Evolutionary conservation across 1,284 basidiomycete genomes (phyloP).

Genomic region (Uromyces viciae-fabae): DNA sequence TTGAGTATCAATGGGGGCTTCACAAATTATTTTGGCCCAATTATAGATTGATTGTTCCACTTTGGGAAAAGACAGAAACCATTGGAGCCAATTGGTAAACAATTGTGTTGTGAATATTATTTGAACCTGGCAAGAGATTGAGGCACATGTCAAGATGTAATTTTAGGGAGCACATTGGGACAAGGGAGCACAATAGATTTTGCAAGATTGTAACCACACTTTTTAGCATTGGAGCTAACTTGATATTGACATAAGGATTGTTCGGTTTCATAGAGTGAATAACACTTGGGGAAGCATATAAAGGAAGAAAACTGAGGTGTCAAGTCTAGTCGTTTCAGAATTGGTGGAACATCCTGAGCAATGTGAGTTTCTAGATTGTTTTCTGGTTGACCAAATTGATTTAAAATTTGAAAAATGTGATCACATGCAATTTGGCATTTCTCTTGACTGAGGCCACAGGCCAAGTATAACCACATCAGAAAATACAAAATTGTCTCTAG

Average conservation of each 20-base stretch:
- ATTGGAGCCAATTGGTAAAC: neutral
- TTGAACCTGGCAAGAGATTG: no score
- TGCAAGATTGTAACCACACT: neutral
- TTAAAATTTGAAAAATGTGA: neutral
- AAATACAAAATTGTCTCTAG: neutral
- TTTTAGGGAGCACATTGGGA: neutral
- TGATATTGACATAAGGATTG: neutral
- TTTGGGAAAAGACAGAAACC: conserved; percentile 6
- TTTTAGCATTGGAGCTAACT: neutral
- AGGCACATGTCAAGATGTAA: neutral
- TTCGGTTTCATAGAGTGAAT: neutral
- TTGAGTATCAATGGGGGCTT: neutral
- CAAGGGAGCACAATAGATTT: neutral
- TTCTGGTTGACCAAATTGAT: neutral
- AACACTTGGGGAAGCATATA: conserved; percentile 1
- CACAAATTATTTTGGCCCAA: neutral
- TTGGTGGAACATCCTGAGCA: neutral
- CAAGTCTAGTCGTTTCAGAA: neutral
- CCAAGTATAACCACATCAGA: neutral
- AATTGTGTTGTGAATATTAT: conserved; percentile 5
- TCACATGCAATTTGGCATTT: neutral
- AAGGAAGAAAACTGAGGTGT: neutral
- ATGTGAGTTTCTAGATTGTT: neutral
- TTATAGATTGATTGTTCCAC: conserved; percentile 17
- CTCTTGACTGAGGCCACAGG: neutral